Percentiles rank a stretch among this genome's conserved stretches.
Conservation (phyloP, 495 filamentous ascomycete genomes). For the Geoglossum glabrum region DNA sequence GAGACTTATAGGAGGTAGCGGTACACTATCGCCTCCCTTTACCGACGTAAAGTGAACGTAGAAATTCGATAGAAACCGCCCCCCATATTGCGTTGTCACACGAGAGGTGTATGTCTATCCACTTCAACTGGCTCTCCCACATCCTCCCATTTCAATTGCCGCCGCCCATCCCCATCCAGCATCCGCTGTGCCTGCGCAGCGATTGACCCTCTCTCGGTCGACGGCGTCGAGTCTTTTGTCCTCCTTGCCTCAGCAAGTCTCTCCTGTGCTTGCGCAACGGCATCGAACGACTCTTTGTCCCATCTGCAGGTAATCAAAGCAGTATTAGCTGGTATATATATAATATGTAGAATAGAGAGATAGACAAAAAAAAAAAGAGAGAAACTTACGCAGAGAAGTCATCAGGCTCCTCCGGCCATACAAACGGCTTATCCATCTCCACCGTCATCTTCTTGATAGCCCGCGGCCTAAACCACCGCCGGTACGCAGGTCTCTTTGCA, state of each 20-base stretch:
- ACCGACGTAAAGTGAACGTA: background rate
- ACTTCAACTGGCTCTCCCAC: constrained; percentile 2
- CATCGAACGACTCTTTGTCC: constrained; percentile 3
- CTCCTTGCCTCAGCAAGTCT: background rate
- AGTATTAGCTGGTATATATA: too few relatives aligned
- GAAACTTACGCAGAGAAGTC: constrained; percentile 33
- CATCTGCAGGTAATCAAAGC: too few relatives aligned
- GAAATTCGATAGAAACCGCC: background rate
- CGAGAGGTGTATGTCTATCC: background rate
- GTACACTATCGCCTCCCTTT: too few relatives aligned
- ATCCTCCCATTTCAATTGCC: background rate
- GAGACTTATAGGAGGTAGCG: too few relatives aligned
- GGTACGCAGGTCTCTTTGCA: constrained; percentile 6
- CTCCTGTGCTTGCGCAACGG: constrained; percentile 1
- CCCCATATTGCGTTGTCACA: background rate
- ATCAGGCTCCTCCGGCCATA: constrained; percentile 50
- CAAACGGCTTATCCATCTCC: constrained; percentile 64
- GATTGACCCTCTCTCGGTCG: constrained; percentile 2
- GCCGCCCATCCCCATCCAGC: background rate
- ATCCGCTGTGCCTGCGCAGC: constrained; percentile 4
- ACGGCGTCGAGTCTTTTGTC: background rate
- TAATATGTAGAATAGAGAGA: background rate
- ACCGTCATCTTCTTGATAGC: constrained; percentile 79
- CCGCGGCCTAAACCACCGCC: constrained; percentile 34
- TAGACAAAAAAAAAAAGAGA: constrained; percentile 1